A percentile compares a stretch with the other conserved stretches of the same genome.
Evolutionary conservation across 1,139 yeast genomes (phyloP).

Genomic region (Yamadazyma dushanensis): DNA sequence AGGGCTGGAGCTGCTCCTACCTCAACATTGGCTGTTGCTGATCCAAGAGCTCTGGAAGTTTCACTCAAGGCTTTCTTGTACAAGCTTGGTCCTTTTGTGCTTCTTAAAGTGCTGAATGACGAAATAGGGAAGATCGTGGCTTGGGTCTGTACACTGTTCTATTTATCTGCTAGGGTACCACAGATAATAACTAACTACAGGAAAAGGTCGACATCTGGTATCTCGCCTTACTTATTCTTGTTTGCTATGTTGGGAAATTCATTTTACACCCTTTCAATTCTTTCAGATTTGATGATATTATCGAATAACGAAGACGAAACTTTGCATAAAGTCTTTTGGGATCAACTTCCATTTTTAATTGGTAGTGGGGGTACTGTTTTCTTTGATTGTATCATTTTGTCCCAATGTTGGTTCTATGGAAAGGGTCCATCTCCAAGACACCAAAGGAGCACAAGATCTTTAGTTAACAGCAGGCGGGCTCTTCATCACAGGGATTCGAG

Average conservation of each 20-base stretch:
- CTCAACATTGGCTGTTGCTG: background rate
- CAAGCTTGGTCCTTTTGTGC: background rate
- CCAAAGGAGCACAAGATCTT: slow-evolving; percentile 1
- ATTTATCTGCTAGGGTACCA: slow-evolving; percentile 75
- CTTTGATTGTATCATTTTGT: slow-evolving; percentile 34
- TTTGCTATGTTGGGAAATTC: slow-evolving; percentile 40
- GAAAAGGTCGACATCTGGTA: slow-evolving; percentile 35
- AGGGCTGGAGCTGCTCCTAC: slow-evolving; percentile 11
- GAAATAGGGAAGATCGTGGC: slow-evolving; percentile 57
- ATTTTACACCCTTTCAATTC: slow-evolving; percentile 35
- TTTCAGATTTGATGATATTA: slow-evolving; percentile 27
- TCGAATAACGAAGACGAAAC: slow-evolving; percentile 10
- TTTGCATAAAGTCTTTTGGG: slow-evolving; percentile 16
- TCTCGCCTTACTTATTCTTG: slow-evolving; percentile 35
- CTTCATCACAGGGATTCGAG: background rate
- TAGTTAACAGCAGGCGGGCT: background rate
- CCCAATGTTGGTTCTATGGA: slow-evolving; percentile 33
- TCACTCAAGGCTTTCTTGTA: background rate
- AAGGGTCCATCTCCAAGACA: background rate
- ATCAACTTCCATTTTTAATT: slow-evolving; percentile 36
- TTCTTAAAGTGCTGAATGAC: slow-evolving; percentile 1
- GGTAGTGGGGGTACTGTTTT: slow-evolving; percentile 40
- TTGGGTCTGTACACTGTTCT: slow-evolving; percentile 74
- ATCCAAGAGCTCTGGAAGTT: background rate
- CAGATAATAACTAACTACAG: slow-evolving; percentile 53